Evolutionary conservation across 1,139 yeast genomes (phyloP).

Genomic region (Yamadazyma kanchanaburiensis): DNA sequence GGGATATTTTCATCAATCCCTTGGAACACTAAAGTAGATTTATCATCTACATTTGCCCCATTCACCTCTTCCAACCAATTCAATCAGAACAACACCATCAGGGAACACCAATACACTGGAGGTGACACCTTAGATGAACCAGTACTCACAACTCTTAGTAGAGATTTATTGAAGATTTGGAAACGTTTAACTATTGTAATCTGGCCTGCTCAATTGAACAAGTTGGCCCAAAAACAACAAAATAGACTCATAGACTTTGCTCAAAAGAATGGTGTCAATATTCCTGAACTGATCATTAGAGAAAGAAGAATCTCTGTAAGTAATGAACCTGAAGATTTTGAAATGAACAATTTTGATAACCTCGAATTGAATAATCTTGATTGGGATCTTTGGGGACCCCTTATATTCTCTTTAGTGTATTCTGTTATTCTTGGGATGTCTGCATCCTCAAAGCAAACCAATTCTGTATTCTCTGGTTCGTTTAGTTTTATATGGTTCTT

Average conservation of each 20-base stretch:
- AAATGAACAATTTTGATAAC: conserved; percentile 17
- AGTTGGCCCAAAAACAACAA: conserved; percentile 45
- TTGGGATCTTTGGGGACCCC: conserved; percentile 93
- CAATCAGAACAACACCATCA: conserved; percentile 49
- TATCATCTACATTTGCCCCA: conserved; percentile 35
- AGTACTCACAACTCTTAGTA: conserved; percentile 59
- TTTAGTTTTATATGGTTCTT: conserved; percentile 53
- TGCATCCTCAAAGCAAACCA: conserved; percentile 35
- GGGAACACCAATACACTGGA: conserved; percentile 74
- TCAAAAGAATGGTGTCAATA: conserved; percentile 38
- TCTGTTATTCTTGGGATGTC: conserved; percentile 52
- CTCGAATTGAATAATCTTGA: conserved; percentile 42
- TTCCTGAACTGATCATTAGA: conserved; percentile 37
- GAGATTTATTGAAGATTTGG: conserved; percentile 69
- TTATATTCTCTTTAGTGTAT: conserved; percentile 65
- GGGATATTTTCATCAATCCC: conserved; percentile 14
- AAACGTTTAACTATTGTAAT: conserved; percentile 62
- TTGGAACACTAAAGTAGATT: conserved; percentile 33
- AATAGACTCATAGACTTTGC: conserved; percentile 42
- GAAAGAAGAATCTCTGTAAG: conserved; percentile 28
- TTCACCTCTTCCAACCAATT: conserved; percentile 24
- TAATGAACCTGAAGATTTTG: conserved; percentile 26
- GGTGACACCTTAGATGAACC: conserved; percentile 88
- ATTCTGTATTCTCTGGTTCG: conserved; percentile 49
- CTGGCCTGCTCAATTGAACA: conserved; percentile 60